Percentiles rank a stretch among this genome's conserved stretches.
Conservation (phyloP, 1,139 yeast genomes). For the Entelexis sorbosivorans region DNA sequence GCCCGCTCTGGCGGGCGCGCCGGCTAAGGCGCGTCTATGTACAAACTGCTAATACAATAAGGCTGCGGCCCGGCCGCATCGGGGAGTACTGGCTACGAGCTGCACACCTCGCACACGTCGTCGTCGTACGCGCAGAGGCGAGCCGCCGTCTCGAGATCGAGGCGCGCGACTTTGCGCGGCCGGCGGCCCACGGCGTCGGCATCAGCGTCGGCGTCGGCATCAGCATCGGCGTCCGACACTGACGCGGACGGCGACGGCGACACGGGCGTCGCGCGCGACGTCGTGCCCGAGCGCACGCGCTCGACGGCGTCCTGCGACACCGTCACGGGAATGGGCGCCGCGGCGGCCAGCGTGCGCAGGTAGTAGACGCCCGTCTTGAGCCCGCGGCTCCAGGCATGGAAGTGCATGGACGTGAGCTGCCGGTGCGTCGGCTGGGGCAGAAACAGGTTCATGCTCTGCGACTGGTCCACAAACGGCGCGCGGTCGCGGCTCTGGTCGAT, state of each 20-base stretch:
- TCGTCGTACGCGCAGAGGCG: background rate
- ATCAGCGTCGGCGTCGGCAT: background rate
- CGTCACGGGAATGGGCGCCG: constrained; percentile 86
- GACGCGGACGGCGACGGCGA: background rate
- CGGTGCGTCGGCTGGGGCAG: constrained; percentile 80
- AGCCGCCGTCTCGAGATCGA: background rate
- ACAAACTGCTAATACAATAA: no score
- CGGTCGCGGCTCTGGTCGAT: constrained; percentile 95
- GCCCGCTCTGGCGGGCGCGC: no score
- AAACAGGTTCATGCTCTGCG: constrained; percentile 81
- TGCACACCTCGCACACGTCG: constrained; percentile 50
- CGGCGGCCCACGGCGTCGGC: background rate
- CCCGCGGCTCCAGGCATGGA: constrained; percentile 93
- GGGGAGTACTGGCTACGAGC: constrained; percentile 41
- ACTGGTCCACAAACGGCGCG: constrained; percentile 85
- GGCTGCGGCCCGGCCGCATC: no score
- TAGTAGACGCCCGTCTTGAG: constrained; percentile 96
- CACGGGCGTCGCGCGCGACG: background rate
- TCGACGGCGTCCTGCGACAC: constrained; percentile 46
- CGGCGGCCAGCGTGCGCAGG: constrained; percentile 86
- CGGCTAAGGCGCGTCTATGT: no score
- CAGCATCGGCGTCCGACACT: background rate
- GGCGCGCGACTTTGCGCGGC: background rate
- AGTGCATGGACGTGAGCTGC: constrained; percentile 90
- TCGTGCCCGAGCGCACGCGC: constrained; percentile 9